Conservation (phyloP, 2,329 filamentous ascomycete genomes). For the Cladosporium sphaerospermum region DNA sequence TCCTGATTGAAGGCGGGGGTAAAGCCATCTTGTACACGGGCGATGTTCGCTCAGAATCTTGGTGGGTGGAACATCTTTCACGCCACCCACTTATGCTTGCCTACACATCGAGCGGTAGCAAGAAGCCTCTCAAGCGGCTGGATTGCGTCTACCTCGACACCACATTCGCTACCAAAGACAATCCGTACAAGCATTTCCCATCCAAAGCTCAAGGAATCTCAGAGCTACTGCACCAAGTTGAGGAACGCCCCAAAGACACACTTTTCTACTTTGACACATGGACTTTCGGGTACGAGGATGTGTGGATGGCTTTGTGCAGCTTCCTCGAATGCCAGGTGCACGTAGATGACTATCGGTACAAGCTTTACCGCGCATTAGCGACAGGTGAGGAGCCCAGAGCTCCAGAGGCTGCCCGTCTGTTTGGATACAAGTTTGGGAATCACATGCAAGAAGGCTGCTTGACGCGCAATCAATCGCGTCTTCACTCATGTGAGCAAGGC, state of each 20-base stretch:
- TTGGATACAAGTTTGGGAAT: constrained; percentile 72
- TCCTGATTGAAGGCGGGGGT: constrained; percentile 68
- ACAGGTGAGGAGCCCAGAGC: constrained; percentile 43
- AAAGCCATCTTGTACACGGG: constrained; percentile 82
- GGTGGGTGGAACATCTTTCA: constrained; percentile 71
- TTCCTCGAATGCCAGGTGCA: constrained; percentile 68
- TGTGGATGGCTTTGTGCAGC: constrained; percentile 75
- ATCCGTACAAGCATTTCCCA: constrained; percentile 48
- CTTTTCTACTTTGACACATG: constrained; percentile 80
- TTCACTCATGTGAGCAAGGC: constrained; percentile 83
- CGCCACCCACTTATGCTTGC: constrained; percentile 69
- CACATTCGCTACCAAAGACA: constrained; percentile 57
- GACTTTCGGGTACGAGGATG: constrained; percentile 91
- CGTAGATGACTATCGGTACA: constrained; percentile 72
- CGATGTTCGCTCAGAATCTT: constrained; percentile 77
- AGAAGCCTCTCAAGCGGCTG: constrained; percentile 53
- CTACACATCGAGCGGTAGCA: constrained; percentile 41
- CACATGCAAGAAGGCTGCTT: constrained; percentile 63
- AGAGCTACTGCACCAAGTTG: constrained; percentile 66
- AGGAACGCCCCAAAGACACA: constrained; percentile 63
- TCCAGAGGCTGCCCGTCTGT: constrained; percentile 48
- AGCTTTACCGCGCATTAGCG: constrained; percentile 59
- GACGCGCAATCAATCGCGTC: constrained; percentile 55
- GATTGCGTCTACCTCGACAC: constrained; percentile 88
- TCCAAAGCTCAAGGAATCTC: constrained; percentile 67